phyloP scores from a whole-genome alignment of 75 land plant species.

The Pseudotsuga menziesii region DNA sequence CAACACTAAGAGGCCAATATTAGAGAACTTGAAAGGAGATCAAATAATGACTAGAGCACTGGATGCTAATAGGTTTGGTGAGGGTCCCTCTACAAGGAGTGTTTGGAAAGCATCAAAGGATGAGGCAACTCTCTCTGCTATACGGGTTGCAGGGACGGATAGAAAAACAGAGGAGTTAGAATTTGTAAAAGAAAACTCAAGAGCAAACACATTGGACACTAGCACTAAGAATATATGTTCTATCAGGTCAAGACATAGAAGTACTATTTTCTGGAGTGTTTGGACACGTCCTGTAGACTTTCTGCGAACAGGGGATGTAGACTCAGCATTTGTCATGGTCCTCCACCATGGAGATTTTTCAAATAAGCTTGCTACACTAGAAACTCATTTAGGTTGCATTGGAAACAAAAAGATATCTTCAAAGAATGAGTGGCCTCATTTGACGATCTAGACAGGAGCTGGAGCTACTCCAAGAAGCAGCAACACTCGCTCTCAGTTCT shows the following conservation, averaged over 20 bases:
- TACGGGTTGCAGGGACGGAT: background rate
- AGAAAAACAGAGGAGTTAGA: background rate
- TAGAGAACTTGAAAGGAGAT: background rate
- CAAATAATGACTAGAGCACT: background rate
- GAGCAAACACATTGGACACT: background rate
- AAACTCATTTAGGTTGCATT: too few relatives aligned
- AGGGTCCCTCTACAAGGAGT: constrained; percentile 9
- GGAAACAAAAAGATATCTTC: too few relatives aligned
- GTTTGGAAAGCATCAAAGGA: background rate
- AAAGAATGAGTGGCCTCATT: too few relatives aligned
- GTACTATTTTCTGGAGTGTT: constrained; percentile 13
- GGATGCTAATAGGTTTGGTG: background rate
- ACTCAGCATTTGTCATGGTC: constrained; percentile 77
- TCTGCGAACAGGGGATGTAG: constrained; percentile 58
- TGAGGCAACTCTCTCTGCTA: background rate
- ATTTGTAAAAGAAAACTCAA: background rate
- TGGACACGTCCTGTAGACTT: constrained; percentile 59
- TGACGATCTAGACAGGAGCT: too few relatives aligned
- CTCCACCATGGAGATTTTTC: constrained; percentile 56
- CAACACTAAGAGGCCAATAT: background rate
- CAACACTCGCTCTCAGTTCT: too few relatives aligned
- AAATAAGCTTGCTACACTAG: too few relatives aligned
- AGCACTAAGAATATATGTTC: background rate
- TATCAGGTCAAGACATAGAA: background rate
- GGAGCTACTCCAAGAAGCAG: too few relatives aligned